These are phyloP conservation scores for Suillus subluteus DNA, from an alignment of 768 basidiomycete species.

Conservation along the genomic window DNA sequence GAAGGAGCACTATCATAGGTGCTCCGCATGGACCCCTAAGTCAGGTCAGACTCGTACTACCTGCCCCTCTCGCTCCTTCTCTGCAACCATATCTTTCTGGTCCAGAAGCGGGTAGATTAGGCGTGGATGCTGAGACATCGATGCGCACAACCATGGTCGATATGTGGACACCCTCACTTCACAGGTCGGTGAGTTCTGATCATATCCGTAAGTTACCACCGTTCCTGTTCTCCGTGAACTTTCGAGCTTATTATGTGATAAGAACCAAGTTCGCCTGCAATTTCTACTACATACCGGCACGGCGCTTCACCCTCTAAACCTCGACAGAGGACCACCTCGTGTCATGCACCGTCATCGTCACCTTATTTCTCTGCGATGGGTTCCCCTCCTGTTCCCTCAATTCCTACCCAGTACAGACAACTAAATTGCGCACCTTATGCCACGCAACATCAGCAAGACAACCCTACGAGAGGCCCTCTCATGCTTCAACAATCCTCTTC, in stretches of 20 bases:
- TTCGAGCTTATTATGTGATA: slow-evolving; percentile 6
- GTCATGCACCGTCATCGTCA: background rate
- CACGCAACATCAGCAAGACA: slow-evolving; percentile 11
- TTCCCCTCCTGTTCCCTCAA: slow-evolving; percentile 28
- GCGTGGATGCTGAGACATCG: slow-evolving; percentile 17
- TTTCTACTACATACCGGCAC: background rate
- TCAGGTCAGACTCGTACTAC: slow-evolving; percentile 68
- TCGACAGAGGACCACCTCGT: slow-evolving; percentile 3
- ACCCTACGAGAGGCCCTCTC: background rate
- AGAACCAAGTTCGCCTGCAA: slow-evolving; percentile 4
- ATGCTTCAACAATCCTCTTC: too few relatives aligned
- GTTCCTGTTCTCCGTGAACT: background rate
- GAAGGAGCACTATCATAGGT: slow-evolving; percentile 50
- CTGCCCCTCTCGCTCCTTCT: slow-evolving; percentile 59
- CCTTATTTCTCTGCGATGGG: background rate
- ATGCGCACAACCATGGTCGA: slow-evolving; percentile 36
- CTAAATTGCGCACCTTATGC: background rate
- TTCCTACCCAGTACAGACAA: slow-evolving; percentile 19
- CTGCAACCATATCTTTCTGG: slow-evolving; percentile 27
- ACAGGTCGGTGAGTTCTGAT: slow-evolving; percentile 15
- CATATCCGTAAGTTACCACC: slow-evolving; percentile 12
- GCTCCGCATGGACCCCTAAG: slow-evolving; percentile 64
- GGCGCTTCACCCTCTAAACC: slow-evolving; percentile 5
- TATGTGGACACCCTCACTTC: slow-evolving; percentile 38
- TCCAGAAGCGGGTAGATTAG: slow-evolving; percentile 15